A percentile compares a stretch with the other conserved stretches of the same genome.
These are phyloP conservation scores for Scutellaria minor DNA, from an alignment of 257 asterid genomes.

Conservation along the genomic window DNA sequence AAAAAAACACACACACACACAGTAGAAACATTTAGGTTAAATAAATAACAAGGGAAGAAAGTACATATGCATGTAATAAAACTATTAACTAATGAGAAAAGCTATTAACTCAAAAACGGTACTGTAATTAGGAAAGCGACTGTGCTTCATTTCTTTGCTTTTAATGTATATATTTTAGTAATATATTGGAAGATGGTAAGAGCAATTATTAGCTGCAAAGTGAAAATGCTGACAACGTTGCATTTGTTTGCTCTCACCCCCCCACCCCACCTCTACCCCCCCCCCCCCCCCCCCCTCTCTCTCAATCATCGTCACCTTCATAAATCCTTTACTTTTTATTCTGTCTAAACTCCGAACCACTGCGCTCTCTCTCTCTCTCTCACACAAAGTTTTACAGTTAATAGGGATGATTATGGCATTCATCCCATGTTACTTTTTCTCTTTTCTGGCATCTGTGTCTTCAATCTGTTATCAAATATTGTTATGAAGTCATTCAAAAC, in stretches of 20 bases:
- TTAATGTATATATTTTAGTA: neutral
- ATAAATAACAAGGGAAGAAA: neutral
- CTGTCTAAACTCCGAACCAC: slow-evolving; percentile 30
- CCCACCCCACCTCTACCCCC: neutral
- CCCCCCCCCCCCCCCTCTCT: slow-evolving; percentile 5
- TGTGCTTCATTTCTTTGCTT: slow-evolving; percentile 13
- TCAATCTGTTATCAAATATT: slow-evolving; percentile 24
- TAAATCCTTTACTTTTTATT: slow-evolving; percentile 39
- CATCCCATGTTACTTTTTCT: slow-evolving; percentile 35
- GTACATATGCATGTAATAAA: neutral
- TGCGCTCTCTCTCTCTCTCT: slow-evolving; percentile 19
- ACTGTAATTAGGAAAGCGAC: neutral
- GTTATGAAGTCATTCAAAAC: slow-evolving; percentile 18
- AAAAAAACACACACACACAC: too few species aligned
- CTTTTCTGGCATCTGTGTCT: slow-evolving; percentile 27
- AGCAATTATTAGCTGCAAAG: slow-evolving; percentile 52
- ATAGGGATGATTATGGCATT: slow-evolving; percentile 43
- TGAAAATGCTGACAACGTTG: slow-evolving; percentile 45
- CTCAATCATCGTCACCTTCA: slow-evolving; percentile 52
- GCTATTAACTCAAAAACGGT: neutral
- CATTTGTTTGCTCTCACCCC: slow-evolving; percentile 20
- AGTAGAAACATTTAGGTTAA: too few species aligned
- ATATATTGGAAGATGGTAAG: slow-evolving; percentile 37
- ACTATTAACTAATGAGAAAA: neutral
- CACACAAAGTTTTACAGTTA: slow-evolving; percentile 33